Conservation (phyloP, 805 yeast species). For the Helenozyma rhizophorensis region DNA sequence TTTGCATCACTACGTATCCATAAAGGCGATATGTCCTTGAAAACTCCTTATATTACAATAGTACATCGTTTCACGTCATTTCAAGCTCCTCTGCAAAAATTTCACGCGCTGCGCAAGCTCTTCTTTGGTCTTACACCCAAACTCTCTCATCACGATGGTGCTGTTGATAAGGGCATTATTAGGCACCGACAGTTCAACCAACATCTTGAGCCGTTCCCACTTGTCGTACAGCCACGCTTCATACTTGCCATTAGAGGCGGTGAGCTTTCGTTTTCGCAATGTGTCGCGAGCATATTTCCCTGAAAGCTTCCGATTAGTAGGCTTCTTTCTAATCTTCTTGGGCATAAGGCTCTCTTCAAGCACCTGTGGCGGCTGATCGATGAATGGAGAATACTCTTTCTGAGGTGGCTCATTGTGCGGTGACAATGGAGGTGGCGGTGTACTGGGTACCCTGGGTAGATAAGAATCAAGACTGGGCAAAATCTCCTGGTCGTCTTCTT, state of each 20-base stretch:
- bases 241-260: background rate
- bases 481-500: conserved; percentile 2
- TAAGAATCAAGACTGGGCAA: conserved; percentile 1
- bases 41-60: background rate
- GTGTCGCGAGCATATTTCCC: conserved; percentile 18
- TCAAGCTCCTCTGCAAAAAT: conserved; percentile 7
- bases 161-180: conserved; percentile 27
- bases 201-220: conserved; percentile 30
- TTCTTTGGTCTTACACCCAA: conserved; percentile 22
- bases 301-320: conserved; percentile 8
- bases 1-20: background rate
- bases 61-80: background rate
- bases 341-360: no score
- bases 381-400: no score
- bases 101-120: conserved; percentile 30
- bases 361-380: no score
- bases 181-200: conserved; percentile 26
- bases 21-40: background rate
- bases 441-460: background rate
- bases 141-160: conserved; percentile 18
- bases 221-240: conserved; percentile 24
- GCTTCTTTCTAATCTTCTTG: no score
- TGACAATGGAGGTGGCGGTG: no score
- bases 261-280: conserved; percentile 5
- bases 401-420: no score